Evolutionary conservation across 805 yeast species (phyloP), one percentile per base, ranked within the genome.

Genomic region (Ogataea salicorniae): DNA sequence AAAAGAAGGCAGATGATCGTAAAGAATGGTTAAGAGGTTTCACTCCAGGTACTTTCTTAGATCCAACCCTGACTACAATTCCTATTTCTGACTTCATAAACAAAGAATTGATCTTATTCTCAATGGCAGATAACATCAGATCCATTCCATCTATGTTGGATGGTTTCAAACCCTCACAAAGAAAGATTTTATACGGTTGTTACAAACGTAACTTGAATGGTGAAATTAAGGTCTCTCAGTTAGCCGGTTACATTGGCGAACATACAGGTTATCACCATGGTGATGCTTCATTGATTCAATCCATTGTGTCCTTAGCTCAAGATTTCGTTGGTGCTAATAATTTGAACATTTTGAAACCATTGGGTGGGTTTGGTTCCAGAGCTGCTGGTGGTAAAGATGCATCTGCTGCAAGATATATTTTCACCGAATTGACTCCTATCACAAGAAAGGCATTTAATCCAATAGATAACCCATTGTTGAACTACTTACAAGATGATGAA

Each of bases 331-430:
- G 99, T 11, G 76, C 96, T 7, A 94, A 94, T 61, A 94, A 94
- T 61, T 69, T 94, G 57, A 86, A 94, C 64, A 61, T 89, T 45
- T 71, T 94, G 58, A 76, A 81, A 63, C 99, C 99, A 41, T 87
- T 85, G 64, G 99, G 99, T 75, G 84, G 89, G 34, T 94, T 94
- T 64, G 99, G 99, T 77, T 83, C 97, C 1, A 81, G 99, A 69
- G 91, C 94, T 23, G 76, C 88, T 23, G 99, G 99, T 67, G 99
- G 99, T 72, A 94, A 94, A 66, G 99, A 94, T 73, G 94, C 91
- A 15, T 87, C 98, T n/a, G 97, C 98, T 26, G 84, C 97, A 41
- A 91, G 99, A 78, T 94, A 94, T 73, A 91, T 94, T 64, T 87
- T 79, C 66, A 94, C 99, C 0, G 90, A 87, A 60, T 70, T 94